These are phyloP conservation scores for Logfia minima DNA, from an alignment of 129 eudicot genomes.

Conservation along the genomic window DNA sequence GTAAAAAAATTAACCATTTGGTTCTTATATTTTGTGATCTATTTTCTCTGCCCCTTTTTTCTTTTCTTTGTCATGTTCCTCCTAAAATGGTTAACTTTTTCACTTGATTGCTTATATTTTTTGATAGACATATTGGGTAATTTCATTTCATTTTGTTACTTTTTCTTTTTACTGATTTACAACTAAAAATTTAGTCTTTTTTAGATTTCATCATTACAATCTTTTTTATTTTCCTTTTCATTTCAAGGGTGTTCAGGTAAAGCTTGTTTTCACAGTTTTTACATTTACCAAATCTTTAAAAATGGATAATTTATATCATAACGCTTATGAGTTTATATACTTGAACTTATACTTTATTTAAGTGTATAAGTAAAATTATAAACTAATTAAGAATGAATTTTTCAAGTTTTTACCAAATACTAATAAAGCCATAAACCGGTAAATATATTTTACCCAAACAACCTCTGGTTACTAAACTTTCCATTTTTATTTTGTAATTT, in stretches of 20 bases:
- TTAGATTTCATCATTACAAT: not conserved
- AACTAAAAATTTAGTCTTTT: slow-evolving; percentile 28
- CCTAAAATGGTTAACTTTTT: slow-evolving; percentile 30
- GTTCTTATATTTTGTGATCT: slow-evolving; percentile 15
- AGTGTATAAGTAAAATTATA: too few species aligned
- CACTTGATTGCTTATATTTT: slow-evolving; percentile 28
- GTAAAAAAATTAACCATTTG: slow-evolving; percentile 41
- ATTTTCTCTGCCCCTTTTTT: slow-evolving; percentile 9
- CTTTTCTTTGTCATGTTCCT: slow-evolving; percentile 35
- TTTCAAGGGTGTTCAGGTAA: too few species aligned
- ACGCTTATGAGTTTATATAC: not conserved
- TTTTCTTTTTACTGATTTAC: slow-evolving; percentile 35
- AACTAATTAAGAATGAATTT: not conserved
- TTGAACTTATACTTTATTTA: too few species aligned
- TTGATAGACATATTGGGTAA: slow-evolving; percentile 25
- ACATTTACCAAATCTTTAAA: too few species aligned
- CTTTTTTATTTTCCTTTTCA: not conserved
- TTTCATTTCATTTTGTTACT: slow-evolving; percentile 20
- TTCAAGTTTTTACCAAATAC: not conserved
- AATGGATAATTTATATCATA: too few species aligned
- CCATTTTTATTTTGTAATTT: slow-evolving; percentile 1
- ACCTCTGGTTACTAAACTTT: not conserved
- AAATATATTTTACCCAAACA: not conserved
- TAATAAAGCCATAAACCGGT: not conserved
- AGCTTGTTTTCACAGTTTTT: too few species aligned